These are phyloP conservation scores for Nepenthes alata DNA, from an alignment of 179 eudicot genomes.

Conservation along the genomic window DNA sequence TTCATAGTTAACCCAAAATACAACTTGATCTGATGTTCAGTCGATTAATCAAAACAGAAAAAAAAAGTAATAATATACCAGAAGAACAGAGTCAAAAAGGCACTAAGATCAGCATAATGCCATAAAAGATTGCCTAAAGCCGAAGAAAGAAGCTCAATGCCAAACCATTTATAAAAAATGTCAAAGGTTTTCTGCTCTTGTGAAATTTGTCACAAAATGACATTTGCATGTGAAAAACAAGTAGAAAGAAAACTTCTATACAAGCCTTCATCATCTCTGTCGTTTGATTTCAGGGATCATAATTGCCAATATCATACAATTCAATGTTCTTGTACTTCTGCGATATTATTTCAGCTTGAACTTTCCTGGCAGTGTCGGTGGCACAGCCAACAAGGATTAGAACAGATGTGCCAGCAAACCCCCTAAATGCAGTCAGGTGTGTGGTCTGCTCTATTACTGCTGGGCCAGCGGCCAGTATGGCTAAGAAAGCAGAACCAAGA, in stretches of 20 bases:
- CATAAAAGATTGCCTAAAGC: too few relatives aligned
- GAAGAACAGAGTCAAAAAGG: too few relatives aligned
- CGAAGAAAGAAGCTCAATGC: too few relatives aligned
- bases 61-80: too few relatives aligned
- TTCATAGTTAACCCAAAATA: too few relatives aligned
- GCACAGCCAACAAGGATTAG: slow-evolving; percentile 99
- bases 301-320: slow-evolving; percentile 66
- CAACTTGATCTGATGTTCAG: too few relatives aligned
- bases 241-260: slow-evolving; percentile 1
- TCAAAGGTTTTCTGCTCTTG: not conserved
- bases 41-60: too few relatives aligned
- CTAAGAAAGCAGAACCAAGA: slow-evolving; percentile 83
- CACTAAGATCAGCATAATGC: too few relatives aligned
- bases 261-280: not conserved
- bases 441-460: slow-evolving; percentile 80
- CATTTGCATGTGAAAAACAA: too few relatives aligned
- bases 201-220: too few relatives aligned
- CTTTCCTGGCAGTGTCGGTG: slow-evolving; percentile 94
- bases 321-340: slow-evolving; percentile 93
- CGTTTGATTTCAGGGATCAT: not conserved
- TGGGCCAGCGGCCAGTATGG: slow-evolving; percentile 91
- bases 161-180: too few relatives aligned
- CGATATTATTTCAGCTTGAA: slow-evolving; percentile 86
- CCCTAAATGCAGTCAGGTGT: slow-evolving; percentile 90
- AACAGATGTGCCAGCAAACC: slow-evolving; percentile 94